A percentile compares a stretch with the other conserved stretches of the same genome.
These are phyloP conservation scores for Ascosphaera pollenicola DNA, from an alignment of 2,329 filamentous ascomycete species.

Conservation along the genomic window DNA sequence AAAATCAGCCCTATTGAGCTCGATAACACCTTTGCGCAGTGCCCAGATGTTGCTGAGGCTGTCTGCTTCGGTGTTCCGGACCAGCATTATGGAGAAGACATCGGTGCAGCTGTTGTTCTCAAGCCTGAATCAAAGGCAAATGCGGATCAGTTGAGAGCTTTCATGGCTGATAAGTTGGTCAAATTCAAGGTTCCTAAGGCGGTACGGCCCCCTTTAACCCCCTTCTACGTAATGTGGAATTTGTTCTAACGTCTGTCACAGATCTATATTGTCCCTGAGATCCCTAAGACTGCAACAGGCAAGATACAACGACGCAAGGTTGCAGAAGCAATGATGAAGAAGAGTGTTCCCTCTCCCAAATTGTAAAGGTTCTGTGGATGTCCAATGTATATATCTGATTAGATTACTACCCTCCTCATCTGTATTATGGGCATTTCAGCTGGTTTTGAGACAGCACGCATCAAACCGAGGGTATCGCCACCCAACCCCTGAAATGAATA, in stretches of 20 bases:
- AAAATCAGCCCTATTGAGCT: constrained; percentile 79
- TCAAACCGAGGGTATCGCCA: not conserved
- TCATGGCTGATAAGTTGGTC: constrained; percentile 46
- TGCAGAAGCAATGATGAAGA: constrained; percentile 64
- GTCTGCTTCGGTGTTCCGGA: constrained; percentile 69
- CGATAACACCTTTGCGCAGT: constrained; percentile 57
- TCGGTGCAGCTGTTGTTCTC: constrained; percentile 53
- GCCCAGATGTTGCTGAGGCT: constrained; percentile 52
- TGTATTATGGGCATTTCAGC: too few relatives aligned
- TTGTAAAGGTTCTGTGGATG: constrained; percentile 18
- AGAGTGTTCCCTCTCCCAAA: constrained; percentile 33
- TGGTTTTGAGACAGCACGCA: not conserved
- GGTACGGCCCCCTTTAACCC: too few relatives aligned
- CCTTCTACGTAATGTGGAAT: constrained; percentile 1
- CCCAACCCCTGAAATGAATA: not conserved
- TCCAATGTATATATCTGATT: too few relatives aligned
- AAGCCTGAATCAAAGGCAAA: constrained; percentile 38
- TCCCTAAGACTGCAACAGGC: constrained; percentile 83
- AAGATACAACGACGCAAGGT: constrained; percentile 74
- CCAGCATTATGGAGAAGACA: constrained; percentile 64
- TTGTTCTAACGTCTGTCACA: constrained; percentile 15
- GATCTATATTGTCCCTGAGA: constrained; percentile 62
- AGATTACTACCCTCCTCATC: too few relatives aligned
- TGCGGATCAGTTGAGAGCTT: constrained; percentile 41
- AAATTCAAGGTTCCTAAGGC: constrained; percentile 77